phyloP scores from a whole-genome alignment of 176 grass and related monocot genomes.

The Chloris gayana region DNA sequence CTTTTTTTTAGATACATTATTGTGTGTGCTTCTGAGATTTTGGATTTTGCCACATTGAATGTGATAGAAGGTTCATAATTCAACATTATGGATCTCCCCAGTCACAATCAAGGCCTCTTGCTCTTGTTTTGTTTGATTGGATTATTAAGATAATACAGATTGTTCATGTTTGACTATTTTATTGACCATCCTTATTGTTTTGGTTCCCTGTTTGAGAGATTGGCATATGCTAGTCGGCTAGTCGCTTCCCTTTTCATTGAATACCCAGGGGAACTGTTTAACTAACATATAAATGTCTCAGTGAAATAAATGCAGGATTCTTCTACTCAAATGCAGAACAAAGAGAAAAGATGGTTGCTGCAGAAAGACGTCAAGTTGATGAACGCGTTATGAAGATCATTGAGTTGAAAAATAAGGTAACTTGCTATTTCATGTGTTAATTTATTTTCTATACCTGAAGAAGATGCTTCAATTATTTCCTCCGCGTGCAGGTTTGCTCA shows the following conservation, averaged over 20 bases:
- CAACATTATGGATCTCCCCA: background rate
- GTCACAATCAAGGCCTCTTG: background rate
- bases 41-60: background rate
- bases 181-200: background rate
- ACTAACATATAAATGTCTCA: constrained; percentile 48
- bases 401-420: constrained; percentile 90
- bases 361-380: constrained; percentile 95
- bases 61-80: background rate
- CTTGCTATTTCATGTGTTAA: background rate
- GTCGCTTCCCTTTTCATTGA: constrained; percentile 1
- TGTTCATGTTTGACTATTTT: background rate
- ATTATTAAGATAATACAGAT: background rate
- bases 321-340: constrained; percentile 97
- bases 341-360: constrained; percentile 98
- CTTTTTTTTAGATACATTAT: background rate
- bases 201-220: background rate
- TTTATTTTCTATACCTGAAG: background rate
- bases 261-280: background rate
- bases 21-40: background rate
- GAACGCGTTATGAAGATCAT: constrained; percentile 93
- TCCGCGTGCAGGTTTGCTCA: constrained; percentile 66
- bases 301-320: constrained; percentile 99
- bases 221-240: background rate
- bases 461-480: constrained; percentile 18
- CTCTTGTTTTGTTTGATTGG: background rate